Evolutionary conservation across 257 asterid species (phyloP), one percentile per base, ranked within the genome.

Genomic region (Paulownia fortunei): DNA sequence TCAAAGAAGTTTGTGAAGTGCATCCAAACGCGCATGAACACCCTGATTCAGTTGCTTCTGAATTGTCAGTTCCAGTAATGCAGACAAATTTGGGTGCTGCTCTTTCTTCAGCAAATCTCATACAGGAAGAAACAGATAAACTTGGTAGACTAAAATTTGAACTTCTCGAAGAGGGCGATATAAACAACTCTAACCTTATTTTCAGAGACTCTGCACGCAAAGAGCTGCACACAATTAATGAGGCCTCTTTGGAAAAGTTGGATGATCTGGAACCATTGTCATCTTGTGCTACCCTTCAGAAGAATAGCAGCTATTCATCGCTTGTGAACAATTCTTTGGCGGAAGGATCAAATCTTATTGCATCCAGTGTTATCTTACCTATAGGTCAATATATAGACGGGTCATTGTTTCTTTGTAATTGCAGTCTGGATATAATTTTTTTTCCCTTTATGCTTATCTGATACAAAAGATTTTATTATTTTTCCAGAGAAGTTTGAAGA

Each of bases 161-260:
- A 76, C 81, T 70, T 64, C 60, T 82, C 3, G 76, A 75, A 76
- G 87, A 81, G 73, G 69, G 62, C 67, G 82, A 79, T 61, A 61
- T 37, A 47, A 81, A 44, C 72, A 63, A 76, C 86, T 80, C 72
- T 70, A 80, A 73, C 72, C 80, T 72, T 72, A 71, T 81, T 79
- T 84, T 81, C 78, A 72, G 88, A 59, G 83, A 84, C 21, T 80
- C 88, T 73, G 76, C 73, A 10, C 94, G 92, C 34, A 79, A 79
- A 87, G 98, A 86, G 58, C 92, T 91, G 72, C 82, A 91, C 83
- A 87, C 90, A 76, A 90, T 92, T 79, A 84, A 84, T 72, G 92
- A 78, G 76, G 79, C 91, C 78, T 90, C 93, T 74, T 58, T 82
- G 70, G 89, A 80, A 79, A 85, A 81, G 76, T 81, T 87, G 72